Evolutionary conservation across 2,329 filamentous ascomycete species (phyloP), one percentile per base, ranked within the genome.

Genomic region (Cryphonectria radicalis): DNA sequence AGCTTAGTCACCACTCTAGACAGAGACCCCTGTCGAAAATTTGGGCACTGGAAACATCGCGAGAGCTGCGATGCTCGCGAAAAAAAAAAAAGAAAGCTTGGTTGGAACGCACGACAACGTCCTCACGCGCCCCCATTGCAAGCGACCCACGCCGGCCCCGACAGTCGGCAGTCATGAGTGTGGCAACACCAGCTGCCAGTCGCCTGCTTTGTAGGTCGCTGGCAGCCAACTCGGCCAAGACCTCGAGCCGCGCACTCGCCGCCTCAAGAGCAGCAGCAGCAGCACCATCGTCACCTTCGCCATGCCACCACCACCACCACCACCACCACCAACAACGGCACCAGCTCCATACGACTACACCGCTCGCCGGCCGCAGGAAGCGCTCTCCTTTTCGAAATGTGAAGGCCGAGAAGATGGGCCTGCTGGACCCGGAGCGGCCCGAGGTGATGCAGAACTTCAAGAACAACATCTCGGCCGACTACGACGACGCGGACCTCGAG

Each of bases 401-500:
- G 75, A 83, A 80, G 72, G 87, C 86, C 32, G 81, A 83, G 68
- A 80, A 88, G 75, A 81, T 89, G 80, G 87, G 87, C 0, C 79
- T 89, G 57, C 80, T 81, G 68, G 57, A 71, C 62, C 66, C 66
- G 28, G 66, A 43, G 37, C 40, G 37, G 55, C 82, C 84, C 46
- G 78, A 83, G 50, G 80, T 81, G 69, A 76, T 88, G 73, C 78
- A 82, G 32, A 76, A 83, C 74, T 88, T 83, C 76, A 80, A 82
- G 70, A 77, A 83, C 73, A 77, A 87, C 59, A 79, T 82, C 60
- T 90, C 90, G 77, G 86, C 89, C 74, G 84, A 88, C 19, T 96
- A 94, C 83, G 90, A 89, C 19, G 82, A 86, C 57, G 86, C 90
- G 74, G 91, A 96, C 78, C 88, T 89, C 77, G 85, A 86, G 72